Evolutionary conservation across 495 filamentous ascomycete species (phyloP).

Genomic region (Neurospora tetraspora): DNA sequence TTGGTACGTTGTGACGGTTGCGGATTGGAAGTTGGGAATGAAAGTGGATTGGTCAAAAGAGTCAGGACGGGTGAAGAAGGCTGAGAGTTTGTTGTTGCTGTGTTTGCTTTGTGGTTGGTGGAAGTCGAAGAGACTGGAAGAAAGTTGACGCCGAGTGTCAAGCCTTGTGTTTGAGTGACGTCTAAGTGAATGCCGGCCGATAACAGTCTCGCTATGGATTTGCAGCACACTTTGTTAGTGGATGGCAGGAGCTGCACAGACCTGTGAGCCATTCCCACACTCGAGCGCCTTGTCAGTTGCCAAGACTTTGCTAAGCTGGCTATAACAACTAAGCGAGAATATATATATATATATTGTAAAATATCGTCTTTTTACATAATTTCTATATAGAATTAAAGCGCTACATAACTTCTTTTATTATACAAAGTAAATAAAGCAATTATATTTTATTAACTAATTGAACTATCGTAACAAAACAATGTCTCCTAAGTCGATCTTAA

Average conservation of each 20-base stretch:
- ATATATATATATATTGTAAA: too few relatives aligned
- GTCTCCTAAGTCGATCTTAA: too few relatives aligned
- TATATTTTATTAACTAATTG: too few relatives aligned
- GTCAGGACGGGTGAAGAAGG: neutral
- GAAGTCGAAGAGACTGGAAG: neutral
- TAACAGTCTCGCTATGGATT: neutral
- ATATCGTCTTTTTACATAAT: too few relatives aligned
- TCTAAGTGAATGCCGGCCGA: neutral
- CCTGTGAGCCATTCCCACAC: too few relatives aligned
- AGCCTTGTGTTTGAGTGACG: neutral
- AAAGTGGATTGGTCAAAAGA: neutral
- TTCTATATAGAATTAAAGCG: too few relatives aligned
- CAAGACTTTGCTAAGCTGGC: too few relatives aligned
- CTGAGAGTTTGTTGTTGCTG: neutral
- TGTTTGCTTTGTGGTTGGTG: neutral
- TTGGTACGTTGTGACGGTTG: neutral
- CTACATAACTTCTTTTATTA: too few relatives aligned
- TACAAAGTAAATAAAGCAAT: too few relatives aligned
- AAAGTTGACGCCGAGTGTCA: neutral
- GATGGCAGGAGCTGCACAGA: neutral
- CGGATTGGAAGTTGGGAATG: neutral
- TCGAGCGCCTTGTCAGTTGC: too few relatives aligned
- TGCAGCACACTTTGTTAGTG: neutral
- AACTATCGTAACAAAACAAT: too few relatives aligned
- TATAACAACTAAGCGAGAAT: too few relatives aligned